phyloP scores from a whole-genome alignment of 2,329 filamentous ascomycete genomes.

The Hypoxylon sp. region DNA sequence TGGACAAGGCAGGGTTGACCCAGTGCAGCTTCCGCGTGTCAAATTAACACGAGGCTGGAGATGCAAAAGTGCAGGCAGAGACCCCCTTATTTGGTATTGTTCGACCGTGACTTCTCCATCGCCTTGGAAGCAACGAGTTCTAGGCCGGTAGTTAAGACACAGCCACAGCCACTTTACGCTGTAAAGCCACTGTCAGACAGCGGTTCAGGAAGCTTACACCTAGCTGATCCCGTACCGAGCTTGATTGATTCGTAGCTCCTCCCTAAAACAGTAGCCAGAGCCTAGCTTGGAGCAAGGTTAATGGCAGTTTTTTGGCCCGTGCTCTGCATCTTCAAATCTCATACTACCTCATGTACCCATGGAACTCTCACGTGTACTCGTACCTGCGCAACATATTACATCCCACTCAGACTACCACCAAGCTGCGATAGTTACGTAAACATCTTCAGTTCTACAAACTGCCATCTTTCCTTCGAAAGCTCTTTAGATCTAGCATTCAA shows the following conservation, averaged over 20 bases:
- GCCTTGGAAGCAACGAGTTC: background rate
- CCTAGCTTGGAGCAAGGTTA: constrained; percentile 13
- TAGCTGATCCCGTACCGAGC: constrained; percentile 5
- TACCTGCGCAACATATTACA: constrained; percentile 42
- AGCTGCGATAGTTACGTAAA: constrained; percentile 16
- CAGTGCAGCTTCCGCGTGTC: constrained; percentile 25
- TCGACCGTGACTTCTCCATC: constrained; percentile 26
- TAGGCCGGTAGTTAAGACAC: constrained; percentile 17
- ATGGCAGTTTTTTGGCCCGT: constrained; percentile 26
- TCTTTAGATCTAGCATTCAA: constrained; percentile 27
- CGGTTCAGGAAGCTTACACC: background rate
- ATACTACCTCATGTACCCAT: constrained; percentile 38
- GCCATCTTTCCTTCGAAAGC: constrained; percentile 15
- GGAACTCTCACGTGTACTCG: constrained; percentile 42
- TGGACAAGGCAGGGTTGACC: constrained; percentile 38
- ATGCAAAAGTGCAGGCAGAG: constrained; percentile 23
- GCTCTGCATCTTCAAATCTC: constrained; percentile 32
- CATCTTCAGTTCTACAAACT: constrained; percentile 26
- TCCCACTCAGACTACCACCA: constrained; percentile 21
- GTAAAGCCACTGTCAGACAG: constrained; percentile 9
- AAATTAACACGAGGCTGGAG: constrained; percentile 45
- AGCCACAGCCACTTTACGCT: constrained; percentile 7
- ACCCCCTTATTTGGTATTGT: constrained; percentile 11
- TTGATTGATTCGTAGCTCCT: constrained; percentile 14
- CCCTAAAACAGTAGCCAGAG: constrained; percentile 10